Evolutionary conservation across 2,329 filamentous ascomycete species (phyloP).

Genomic region (Talaromyces sp.): DNA sequence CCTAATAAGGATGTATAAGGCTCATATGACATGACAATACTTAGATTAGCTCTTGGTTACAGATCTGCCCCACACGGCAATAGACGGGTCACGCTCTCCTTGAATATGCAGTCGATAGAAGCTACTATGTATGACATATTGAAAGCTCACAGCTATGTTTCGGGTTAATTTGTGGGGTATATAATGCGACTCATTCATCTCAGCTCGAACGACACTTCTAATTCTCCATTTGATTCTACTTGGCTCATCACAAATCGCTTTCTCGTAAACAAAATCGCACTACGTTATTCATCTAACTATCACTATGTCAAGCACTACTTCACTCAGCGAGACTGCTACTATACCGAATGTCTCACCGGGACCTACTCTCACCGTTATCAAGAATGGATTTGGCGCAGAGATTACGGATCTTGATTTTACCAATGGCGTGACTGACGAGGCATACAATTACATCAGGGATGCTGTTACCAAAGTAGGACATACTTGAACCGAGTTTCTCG

Average conservation of each 20-base stretch:
- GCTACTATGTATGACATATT: not conserved
- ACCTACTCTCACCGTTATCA: not conserved
- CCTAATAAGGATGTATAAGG: not conserved
- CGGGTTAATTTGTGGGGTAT: not conserved
- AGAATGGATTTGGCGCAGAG: not conserved
- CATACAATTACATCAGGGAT: not conserved
- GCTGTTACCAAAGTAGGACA: not conserved
- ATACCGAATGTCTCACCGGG: not conserved
- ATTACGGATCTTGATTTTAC: not conserved
- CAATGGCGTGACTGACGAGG: not conserved
- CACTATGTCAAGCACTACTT: not conserved
- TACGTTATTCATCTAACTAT: too few relatives aligned
- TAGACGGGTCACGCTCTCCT: not conserved
- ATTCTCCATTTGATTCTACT: not conserved
- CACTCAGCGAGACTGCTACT: not conserved
- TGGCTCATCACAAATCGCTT: not conserved
- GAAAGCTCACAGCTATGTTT: not conserved
- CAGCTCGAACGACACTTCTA: not conserved
- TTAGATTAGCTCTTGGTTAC: not conserved
- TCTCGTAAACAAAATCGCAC: not conserved
- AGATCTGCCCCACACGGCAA: not conserved
- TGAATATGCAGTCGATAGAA: not conserved
- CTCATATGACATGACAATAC: not conserved
- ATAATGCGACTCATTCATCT: not conserved
- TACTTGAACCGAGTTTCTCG: too few relatives aligned